Base-by-base conservation (phyloP, 1,284 basidiomycete genomes). In the Cryptococcus sp. region DNA sequence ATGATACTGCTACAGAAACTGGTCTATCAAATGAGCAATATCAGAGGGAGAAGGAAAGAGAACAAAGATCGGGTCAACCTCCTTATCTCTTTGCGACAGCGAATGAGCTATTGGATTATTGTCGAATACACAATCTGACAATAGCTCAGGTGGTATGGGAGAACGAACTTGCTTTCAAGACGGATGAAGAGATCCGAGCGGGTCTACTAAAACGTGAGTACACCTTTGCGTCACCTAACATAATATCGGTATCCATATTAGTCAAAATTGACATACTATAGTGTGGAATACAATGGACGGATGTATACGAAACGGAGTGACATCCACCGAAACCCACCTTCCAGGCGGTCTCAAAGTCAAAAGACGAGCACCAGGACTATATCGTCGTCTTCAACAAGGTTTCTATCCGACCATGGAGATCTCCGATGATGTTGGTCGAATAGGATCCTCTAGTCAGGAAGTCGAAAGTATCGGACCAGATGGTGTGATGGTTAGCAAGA, bases 201-300 rank as follows among this genome's bases (percentile, higher is more conserved):
- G 89, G 90, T 78, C 86, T 87, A 58, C 52, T 74, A 46, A 65
- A 59, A 49, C 58, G 65, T 56, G 58, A 55, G 60, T 53, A 31
- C 8, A 46, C 13, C 44, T 13, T 10, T 30, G 11, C 8, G 11
- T 46, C 44, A 30, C 44, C 30, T 10, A 23, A n/a, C 44, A n/a
- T 10, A n/a, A 41, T 41, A n/a, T 10, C 38, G 10, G 38, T 23
- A 23, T 23, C 23, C 23, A 23, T 23, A 23, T 23, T 23, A 23
- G 23, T 23, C 23, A 23, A 23, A 31, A 11, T 32, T 33, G 11
- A 10, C 43, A 41, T 52, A 44, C 79, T 81, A 81, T 63, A 54
- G 92, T 97, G 53, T 97, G 93, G 92, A 71, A 79, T 49, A 89
- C 92, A 2, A 97, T 97, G 94, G 93, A 97, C 72, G 84, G 87